Evolutionary conservation across 164 flowering plant species (phyloP).

Genomic region (Aristolochia californica): DNA sequence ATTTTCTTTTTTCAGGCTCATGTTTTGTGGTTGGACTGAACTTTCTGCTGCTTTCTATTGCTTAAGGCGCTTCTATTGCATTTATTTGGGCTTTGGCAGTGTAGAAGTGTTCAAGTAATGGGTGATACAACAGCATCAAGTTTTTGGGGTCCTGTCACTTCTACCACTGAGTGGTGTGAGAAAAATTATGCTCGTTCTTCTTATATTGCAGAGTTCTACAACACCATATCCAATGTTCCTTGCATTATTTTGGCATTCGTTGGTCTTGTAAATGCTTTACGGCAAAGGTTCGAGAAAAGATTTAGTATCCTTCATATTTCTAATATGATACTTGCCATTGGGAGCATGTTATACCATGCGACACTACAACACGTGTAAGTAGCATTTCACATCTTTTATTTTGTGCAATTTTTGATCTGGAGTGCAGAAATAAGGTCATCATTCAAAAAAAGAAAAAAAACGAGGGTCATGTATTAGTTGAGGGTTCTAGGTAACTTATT

Average conservation of each 20-base stretch:
- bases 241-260: constrained; percentile 59
- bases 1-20: constrained; percentile 10
- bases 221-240: constrained; percentile 69
- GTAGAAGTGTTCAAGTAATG: constrained; percentile 24
- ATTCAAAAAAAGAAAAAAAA: too few relatives aligned
- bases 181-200: constrained; percentile 58
- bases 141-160: constrained; percentile 91
- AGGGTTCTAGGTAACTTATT: too few relatives aligned
- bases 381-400: not conserved
- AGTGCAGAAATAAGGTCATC: too few relatives aligned
- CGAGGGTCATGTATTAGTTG: too few relatives aligned
- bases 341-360: constrained; percentile 79
- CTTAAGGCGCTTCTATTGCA: constrained; percentile 2
- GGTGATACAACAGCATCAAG: constrained; percentile 43
- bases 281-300: constrained; percentile 83
- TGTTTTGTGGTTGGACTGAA: constrained; percentile 4
- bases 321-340: constrained; percentile 70
- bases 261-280: constrained; percentile 65
- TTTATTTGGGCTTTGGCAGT: constrained; percentile 2
- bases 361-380: constrained; percentile 73
- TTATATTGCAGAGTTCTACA: constrained; percentile 70
- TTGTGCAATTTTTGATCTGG: not conserved
- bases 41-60: not conserved
- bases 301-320: constrained; percentile 75
- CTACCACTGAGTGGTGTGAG: constrained; percentile 77